phyloP scores from a whole-genome alignment of 2,329 filamentous ascomycete species.

The Phoma herbarum region DNA sequence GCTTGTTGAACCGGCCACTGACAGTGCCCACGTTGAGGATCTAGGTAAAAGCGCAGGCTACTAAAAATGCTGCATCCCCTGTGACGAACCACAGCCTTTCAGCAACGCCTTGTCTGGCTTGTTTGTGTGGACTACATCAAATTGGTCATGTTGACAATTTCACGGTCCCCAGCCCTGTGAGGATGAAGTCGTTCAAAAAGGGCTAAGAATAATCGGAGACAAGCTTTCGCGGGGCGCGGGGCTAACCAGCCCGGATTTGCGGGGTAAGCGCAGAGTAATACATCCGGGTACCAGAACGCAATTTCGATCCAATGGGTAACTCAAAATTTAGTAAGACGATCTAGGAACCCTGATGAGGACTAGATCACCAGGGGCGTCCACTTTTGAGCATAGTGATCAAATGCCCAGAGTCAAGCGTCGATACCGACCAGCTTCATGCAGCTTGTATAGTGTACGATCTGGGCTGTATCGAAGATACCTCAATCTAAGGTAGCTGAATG shows the following conservation, averaged over 20 bases:
- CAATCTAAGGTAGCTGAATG: background rate
- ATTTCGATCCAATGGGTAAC: too few relatives aligned
- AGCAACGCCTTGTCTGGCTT: background rate
- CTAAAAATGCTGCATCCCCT: background rate
- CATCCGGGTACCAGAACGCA: background rate
- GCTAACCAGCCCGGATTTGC: conserved; percentile 1
- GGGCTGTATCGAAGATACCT: background rate
- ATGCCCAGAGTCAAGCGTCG: background rate
- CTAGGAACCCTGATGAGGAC: background rate
- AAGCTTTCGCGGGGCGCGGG: conserved; percentile 9
- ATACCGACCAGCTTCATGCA: background rate
- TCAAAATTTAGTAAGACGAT: background rate
- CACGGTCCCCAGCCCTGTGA: background rate
- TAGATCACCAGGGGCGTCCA: background rate
- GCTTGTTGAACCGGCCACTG: background rate
- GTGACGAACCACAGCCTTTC: background rate
- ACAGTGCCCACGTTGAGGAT: background rate
- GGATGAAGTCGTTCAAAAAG: background rate
- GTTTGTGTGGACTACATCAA: background rate
- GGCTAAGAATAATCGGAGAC: conserved; percentile 2
- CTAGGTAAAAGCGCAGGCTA: background rate
- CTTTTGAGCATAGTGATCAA: background rate
- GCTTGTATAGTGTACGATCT: background rate
- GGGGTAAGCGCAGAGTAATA: conserved; percentile 11
- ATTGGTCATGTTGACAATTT: background rate